phyloP scores from a whole-genome alignment of 2,329 filamentous ascomycete genomes.

The Ophiocordyceps australis region DNA sequence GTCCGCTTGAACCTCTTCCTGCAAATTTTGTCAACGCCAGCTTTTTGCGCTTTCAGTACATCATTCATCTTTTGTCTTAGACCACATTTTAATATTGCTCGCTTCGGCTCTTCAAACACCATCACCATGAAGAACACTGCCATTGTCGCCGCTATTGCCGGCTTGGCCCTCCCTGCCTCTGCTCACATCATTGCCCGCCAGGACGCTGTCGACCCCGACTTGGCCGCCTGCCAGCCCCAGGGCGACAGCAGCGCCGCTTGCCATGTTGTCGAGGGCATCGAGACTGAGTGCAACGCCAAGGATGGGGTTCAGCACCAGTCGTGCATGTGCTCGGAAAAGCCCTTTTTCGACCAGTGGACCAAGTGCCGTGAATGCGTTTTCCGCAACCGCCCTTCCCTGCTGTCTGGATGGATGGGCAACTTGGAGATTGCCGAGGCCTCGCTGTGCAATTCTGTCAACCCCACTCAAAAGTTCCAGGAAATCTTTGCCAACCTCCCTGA shows the following conservation, averaged over 20 bases:
- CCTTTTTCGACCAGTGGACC: slow-evolving; percentile 22
- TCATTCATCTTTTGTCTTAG: neutral
- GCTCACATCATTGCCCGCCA: slow-evolving; percentile 1
- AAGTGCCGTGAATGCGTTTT: slow-evolving; percentile 21
- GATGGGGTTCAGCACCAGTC: slow-evolving; percentile 10
- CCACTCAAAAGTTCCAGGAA: no score
- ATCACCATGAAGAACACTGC: slow-evolving; percentile 5
- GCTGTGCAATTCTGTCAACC: no score
- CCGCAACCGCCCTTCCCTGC: no score
- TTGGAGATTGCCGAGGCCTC: no score
- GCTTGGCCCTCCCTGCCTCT: slow-evolving; percentile 3
- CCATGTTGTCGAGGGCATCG: slow-evolving; percentile 11
- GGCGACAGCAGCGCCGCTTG: slow-evolving; percentile 1
- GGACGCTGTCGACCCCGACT: neutral
- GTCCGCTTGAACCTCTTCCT: no score
- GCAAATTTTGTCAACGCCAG: no score
- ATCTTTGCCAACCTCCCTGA: no score
- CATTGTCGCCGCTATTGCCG: slow-evolving; percentile 3
- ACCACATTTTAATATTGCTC: slow-evolving; percentile 1
- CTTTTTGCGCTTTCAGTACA: neutral
- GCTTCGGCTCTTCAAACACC: neutral
- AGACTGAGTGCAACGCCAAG: slow-evolving; percentile 12
- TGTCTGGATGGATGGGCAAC: no score
- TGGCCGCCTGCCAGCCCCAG: neutral
- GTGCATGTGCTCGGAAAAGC: slow-evolving; percentile 19